phyloP scores from a whole-genome alignment of 2,329 filamentous ascomycete genomes.

The Aspergillus caelatus region DNA sequence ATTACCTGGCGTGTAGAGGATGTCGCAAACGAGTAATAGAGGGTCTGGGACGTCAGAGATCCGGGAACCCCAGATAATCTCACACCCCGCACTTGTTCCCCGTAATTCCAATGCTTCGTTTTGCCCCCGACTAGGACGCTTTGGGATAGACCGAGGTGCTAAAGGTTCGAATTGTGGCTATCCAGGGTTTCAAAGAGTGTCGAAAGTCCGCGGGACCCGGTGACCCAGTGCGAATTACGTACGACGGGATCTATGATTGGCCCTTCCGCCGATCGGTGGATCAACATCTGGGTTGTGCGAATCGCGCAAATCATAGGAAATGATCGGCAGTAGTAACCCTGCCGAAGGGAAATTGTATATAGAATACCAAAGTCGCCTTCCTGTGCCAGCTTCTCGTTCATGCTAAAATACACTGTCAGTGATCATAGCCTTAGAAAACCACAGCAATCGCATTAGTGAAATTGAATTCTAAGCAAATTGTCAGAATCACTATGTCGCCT shows the following conservation, averaged over 20 bases:
- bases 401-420: background rate
- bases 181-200: background rate
- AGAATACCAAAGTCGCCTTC: background rate
- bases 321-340: background rate
- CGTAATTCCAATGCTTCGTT: background rate
- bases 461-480: background rate
- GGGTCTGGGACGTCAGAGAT: background rate
- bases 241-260: background rate
- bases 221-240: background rate
- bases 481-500: background rate
- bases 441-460: background rate
- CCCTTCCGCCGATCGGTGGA: background rate
- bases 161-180: too few relatives aligned
- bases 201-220: too few relatives aligned
- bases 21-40: too few relatives aligned
- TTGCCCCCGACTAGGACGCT: too few relatives aligned
- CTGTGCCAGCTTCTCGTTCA: too few relatives aligned
- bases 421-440: background rate
- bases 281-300: background rate
- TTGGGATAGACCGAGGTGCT: too few relatives aligned
- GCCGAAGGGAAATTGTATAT: background rate
- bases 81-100: background rate
- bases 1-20: too few relatives aligned
- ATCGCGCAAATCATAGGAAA: background rate
- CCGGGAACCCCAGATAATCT: background rate